Evolutionary conservation across 306 rosid species (phyloP).

Genomic region (Glycine soja): DNA sequence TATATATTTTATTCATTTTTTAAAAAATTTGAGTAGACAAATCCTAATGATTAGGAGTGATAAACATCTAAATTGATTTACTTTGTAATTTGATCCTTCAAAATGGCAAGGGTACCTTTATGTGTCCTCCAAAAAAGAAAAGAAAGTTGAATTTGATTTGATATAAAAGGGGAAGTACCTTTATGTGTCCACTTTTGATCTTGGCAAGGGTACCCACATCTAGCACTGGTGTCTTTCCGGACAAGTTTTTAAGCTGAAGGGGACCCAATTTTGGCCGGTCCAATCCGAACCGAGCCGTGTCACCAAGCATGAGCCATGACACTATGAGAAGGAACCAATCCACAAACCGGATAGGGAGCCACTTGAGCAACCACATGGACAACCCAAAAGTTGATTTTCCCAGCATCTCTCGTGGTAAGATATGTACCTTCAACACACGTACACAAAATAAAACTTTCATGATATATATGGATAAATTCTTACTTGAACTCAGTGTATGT

Average conservation of each 20-base stretch:
- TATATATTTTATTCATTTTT: no score
- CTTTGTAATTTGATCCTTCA: no score
- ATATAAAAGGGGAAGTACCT: conserved; percentile 63
- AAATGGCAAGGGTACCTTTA: no score
- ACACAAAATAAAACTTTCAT: conserved; percentile 12
- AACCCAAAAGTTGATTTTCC: conserved; percentile 98
- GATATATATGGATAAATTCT: neutral
- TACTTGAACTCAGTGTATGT: neutral
- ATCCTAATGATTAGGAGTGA: no score
- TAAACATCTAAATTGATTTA: no score
- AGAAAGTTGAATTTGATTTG: conserved; percentile 39
- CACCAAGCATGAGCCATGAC: conserved; percentile 83
- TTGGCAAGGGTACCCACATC: conserved; percentile 97
- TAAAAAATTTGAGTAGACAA: no score
- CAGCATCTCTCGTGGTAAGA: conserved; percentile 97
- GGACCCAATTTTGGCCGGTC: conserved; percentile 90
- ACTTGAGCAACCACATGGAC: conserved; percentile 97
- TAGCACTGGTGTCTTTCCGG: conserved; percentile 95
- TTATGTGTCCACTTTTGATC: conserved; percentile 82
- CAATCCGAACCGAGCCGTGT: conserved; percentile 83
- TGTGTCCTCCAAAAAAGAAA: no score
- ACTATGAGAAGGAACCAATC: conserved; percentile 73
- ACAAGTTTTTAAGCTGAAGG: conserved; percentile 81
- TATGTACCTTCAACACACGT: conserved; percentile 78
- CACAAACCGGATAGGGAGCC: conserved; percentile 83